phyloP scores from a whole-genome alignment of 345 rosid genomes.

The Aegle marmelos region DNA sequence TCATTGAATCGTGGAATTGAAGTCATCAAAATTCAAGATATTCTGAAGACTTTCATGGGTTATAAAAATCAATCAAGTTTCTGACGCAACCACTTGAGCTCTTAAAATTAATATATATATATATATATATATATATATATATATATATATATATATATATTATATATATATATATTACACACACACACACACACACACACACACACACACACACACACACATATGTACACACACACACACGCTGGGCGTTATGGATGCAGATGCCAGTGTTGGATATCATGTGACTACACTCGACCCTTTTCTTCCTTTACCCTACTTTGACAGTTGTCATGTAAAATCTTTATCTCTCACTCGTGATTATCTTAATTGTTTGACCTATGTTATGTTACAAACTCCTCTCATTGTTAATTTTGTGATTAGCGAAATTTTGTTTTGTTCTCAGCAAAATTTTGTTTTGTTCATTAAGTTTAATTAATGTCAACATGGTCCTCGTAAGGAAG shows the following conservation, averaged over 20 bases:
- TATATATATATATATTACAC: no score
- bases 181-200: no score
- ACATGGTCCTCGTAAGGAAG: neutral
- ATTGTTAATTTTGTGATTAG: neutral
- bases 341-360: constrained; percentile 29
- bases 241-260: constrained; percentile 24
- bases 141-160: no score
- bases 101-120: constrained; percentile 9
- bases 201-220: no score
- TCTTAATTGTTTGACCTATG: constrained; percentile 33
- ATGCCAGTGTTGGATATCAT: constrained; percentile 41
- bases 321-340: constrained; percentile 34
- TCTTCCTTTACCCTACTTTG: constrained; percentile 16
- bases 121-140: no score
- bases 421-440: neutral
- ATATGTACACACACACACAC: neutral
- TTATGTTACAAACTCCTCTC: constrained; percentile 15
- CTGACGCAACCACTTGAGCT: constrained; percentile 9
- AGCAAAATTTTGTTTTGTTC: neutral
- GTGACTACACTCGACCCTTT: constrained; percentile 22
- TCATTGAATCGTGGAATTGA: constrained; percentile 27
- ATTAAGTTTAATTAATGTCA: neutral
- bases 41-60: constrained; percentile 13
- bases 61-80: constrained; percentile 15
- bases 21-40: constrained; percentile 25